These are phyloP conservation scores for Pythium monospermum DNA, from an alignment of 352 stramenopile species.

Conservation along the genomic window DNA sequence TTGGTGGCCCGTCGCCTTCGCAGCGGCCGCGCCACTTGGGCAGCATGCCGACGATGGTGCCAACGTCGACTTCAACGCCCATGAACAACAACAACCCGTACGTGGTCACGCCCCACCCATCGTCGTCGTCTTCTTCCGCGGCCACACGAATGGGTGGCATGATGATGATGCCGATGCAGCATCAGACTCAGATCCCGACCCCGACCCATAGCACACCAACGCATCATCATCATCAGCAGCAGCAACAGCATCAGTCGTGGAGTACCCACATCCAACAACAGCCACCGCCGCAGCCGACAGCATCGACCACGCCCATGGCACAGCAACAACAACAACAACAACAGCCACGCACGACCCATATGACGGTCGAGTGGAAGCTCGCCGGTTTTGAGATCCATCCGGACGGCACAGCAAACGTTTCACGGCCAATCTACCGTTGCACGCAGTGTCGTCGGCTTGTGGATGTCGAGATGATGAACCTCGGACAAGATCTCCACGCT, in stretches of 20 bases:
- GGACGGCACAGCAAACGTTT: slow-evolving; percentile 60
- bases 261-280: slow-evolving; percentile 47
- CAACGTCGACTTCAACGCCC: not conserved
- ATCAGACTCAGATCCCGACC: too few relatives aligned
- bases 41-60: slow-evolving; percentile 19
- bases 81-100: slow-evolving; percentile 14
- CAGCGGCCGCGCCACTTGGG: slow-evolving; percentile 15
- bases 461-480: slow-evolving; percentile 66
- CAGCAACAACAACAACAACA: not conserved
- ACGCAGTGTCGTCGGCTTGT: slow-evolving; percentile 59
- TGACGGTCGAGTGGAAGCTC: slow-evolving; percentile 66
- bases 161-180: slow-evolving; percentile 30
- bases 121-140: too few relatives aligned
- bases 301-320: slow-evolving; percentile 19
- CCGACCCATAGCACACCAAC: too few relatives aligned
- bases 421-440: slow-evolving; percentile 73
- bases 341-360: too few relatives aligned
- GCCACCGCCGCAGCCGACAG: slow-evolving; percentile 21
- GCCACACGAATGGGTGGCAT: slow-evolving; percentile 11
- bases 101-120: slow-evolving; percentile 21
- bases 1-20: slow-evolving; percentile 1
- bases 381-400: slow-evolving; percentile 72
- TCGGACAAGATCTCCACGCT: slow-evolving; percentile 49
- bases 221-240: slow-evolving; percentile 14
- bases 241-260: slow-evolving; percentile 27